Evolutionary conservation across 2,329 filamentous ascomycete genomes (phyloP).

Genomic region (Lasiodiplodia sp.): DNA sequence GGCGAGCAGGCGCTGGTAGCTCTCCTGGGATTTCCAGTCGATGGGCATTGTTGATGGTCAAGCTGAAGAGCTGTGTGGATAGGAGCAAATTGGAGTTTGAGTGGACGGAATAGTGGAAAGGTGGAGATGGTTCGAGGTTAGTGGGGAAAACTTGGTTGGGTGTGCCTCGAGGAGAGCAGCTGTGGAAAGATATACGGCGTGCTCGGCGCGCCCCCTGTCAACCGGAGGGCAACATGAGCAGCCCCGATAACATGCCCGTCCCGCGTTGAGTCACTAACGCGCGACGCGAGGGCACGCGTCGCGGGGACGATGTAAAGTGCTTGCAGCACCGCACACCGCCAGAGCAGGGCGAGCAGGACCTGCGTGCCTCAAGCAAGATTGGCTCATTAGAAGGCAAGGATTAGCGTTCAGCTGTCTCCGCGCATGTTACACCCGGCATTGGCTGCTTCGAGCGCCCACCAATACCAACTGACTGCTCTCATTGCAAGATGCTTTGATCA

Average conservation of each 20-base stretch:
- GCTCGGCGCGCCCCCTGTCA: conserved; percentile 1
- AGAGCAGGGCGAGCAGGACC: not conserved
- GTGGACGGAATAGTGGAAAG: not conserved
- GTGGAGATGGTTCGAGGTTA: not conserved
- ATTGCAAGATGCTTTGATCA: not conserved
- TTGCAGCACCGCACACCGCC: conserved; percentile 4
- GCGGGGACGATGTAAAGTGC: conserved; percentile 5
- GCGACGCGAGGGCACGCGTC: conserved; percentile 1
- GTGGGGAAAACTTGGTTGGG: not conserved
- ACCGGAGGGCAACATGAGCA: not conserved
- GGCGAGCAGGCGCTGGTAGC: conserved; percentile 50
- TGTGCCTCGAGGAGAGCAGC: not conserved
- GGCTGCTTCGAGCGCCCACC: not conserved
- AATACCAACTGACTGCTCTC: too few species aligned
- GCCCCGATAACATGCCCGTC: not conserved
- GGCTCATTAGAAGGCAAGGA: not conserved
- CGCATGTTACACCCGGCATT: not conserved
- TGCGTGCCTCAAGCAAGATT: not conserved
- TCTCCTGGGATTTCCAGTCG: conserved; percentile 47
- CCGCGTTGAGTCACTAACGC: conserved; percentile 1
- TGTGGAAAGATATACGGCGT: conserved; percentile 12
- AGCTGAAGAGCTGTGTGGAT: not conserved
- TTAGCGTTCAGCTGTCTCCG: not conserved
- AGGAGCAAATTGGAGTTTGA: not conserved
- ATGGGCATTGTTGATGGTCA: conserved; percentile 38